Conservation (phyloP, 78 protist species). For the Dictyostelium intermedium region DNA sequence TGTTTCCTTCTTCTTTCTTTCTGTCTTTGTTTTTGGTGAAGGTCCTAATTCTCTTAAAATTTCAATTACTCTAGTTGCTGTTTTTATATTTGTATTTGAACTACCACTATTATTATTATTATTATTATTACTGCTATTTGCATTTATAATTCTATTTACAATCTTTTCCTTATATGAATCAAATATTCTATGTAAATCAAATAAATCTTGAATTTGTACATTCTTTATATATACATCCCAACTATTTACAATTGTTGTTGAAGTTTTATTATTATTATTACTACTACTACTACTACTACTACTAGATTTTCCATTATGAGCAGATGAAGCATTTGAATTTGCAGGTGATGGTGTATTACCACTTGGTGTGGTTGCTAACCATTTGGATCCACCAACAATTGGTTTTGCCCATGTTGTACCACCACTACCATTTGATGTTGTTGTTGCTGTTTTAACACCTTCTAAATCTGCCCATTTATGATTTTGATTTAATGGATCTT, state of each 20-base stretch:
- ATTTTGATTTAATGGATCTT: conserved; percentile 13
- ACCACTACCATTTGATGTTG: neutral
- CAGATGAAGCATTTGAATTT: neutral
- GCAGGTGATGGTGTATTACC: neutral
- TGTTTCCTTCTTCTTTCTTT: conserved; percentile 58
- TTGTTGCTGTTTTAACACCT: neutral
- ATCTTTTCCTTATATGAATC: conserved; percentile 61
- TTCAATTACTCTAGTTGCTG: conserved; percentile 28
- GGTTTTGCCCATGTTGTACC: conserved; percentile 12
- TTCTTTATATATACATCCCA: conserved; percentile 54
- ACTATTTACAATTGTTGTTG: neutral
- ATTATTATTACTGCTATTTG: neutral
- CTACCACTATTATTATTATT: neutral
- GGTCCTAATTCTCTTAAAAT: conserved; percentile 68
- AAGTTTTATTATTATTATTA: neutral
- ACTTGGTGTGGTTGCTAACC: conserved; percentile 74
- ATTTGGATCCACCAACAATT: neutral
- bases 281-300: neutral
- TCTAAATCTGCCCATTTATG: conserved; percentile 68
- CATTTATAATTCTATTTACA: neutral
- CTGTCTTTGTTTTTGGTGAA: conserved; percentile 70
- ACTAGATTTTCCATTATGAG: neutral
- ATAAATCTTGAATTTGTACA: conserved; percentile 56
- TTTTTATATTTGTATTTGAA: neutral
- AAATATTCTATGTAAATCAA: conserved; percentile 73